phyloP scores from a whole-genome alignment of 257 asterid species.

The Anisodus acutangulus region DNA sequence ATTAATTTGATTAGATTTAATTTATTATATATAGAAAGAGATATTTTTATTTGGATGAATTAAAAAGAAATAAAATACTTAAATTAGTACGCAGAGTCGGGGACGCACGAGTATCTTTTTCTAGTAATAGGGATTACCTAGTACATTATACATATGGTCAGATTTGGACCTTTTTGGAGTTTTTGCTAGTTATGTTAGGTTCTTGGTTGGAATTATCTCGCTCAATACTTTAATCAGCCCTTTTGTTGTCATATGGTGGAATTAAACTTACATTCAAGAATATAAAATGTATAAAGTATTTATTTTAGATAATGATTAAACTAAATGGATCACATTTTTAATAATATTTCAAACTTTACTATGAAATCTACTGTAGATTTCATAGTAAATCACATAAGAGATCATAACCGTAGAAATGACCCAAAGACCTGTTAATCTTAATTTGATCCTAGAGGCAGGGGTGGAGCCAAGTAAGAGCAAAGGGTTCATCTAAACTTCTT shows the following conservation, averaged over 20 bases:
- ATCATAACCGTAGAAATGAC: background rate
- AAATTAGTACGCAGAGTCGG: too few species aligned
- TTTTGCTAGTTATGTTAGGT: background rate
- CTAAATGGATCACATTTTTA: background rate
- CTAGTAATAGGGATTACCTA: too few species aligned
- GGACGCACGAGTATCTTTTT: too few species aligned
- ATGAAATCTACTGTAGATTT: background rate
- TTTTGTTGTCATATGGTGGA: background rate
- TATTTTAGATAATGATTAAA: background rate
- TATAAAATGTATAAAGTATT: background rate
- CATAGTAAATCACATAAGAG: background rate
- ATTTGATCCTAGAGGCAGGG: too few species aligned
- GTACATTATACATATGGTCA: background rate
- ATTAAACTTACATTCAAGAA: background rate
- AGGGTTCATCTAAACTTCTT: too few species aligned
- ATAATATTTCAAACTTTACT: background rate
- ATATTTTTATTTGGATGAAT: too few species aligned
- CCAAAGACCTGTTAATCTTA: too few species aligned
- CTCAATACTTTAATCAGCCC: background rate
- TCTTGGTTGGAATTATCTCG: background rate
- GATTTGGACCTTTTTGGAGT: constrained; percentile 11
- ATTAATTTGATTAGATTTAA: too few species aligned
- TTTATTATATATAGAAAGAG: too few species aligned
- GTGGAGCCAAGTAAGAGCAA: too few species aligned
- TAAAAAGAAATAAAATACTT: too few species aligned